Evolutionary conservation across 2,329 filamentous ascomycete genomes (phyloP), one percentile per base, ranked within the genome.

Genomic region (Ophiostoma ips): DNA sequence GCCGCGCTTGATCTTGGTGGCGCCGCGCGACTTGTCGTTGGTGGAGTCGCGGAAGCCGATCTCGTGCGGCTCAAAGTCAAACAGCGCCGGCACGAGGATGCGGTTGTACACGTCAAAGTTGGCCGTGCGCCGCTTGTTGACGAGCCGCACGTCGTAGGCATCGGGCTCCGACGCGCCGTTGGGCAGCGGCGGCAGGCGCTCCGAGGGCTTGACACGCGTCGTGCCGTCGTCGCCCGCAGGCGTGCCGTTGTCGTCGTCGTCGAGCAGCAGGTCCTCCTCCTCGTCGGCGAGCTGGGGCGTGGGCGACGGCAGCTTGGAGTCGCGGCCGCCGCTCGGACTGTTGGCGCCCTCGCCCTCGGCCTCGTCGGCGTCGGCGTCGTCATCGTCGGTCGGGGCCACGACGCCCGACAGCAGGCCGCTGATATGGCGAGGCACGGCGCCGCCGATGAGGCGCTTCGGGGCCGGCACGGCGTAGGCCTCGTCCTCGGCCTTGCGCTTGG

Each of bases 41-140:
- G 70, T 70, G 4, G 73, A 76, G 57, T 79, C 76, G 19, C 73
- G 69, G 60, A 77, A 79, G 13, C 76, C 76, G 53, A 80, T 79
- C 58, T 79, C 75, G 51, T 70, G 65, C 9, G 71, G 63, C 35
- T 73, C 66, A 50, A 70, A 78, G 48, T 68, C 63, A 54, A 72
- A 73, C 0, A 68, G 55, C 7, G 64, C 64, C 11, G 74, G 74
- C 40, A 76, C 63, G 57, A 79, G 69, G 50, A 78, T 69, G 24
- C 72, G 75, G 56, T 75, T 77, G 58, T 71, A 69, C 24, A 67
- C 61, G 34, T 60, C 58, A n/a, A 58, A 60, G 46, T 67, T 66
- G 30, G 62, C 62, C 5, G 64, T 67, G 53, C 63, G 61, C 36
- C 61, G 55, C 53, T 63, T 63, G 36, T 63, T 66, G 46, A 75